Evolutionary conservation across 129 eudicot species (phyloP).

Genomic region (Tagetes erecta): DNA sequence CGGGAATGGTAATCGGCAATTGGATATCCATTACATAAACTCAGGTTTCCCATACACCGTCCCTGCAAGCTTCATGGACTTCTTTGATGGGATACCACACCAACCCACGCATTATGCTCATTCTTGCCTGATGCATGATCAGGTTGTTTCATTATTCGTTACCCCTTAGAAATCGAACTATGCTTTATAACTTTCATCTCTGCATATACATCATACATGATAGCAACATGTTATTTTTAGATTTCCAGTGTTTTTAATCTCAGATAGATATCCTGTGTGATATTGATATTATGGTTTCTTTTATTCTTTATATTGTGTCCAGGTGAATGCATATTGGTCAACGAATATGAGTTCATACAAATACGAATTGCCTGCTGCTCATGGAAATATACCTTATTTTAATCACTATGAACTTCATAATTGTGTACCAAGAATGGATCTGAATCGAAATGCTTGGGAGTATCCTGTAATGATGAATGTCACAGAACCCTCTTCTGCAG

Average conservation of each 20-base stretch:
- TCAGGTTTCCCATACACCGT: slow-evolving; percentile 58
- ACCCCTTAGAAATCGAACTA: slow-evolving; percentile 6
- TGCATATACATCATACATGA: neutral
- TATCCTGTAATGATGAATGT: slow-evolving; percentile 57
- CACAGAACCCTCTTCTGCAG: slow-evolving; percentile 51
- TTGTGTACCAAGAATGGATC: slow-evolving; percentile 55
- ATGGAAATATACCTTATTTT: slow-evolving; percentile 59
- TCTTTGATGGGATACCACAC: slow-evolving; percentile 59
- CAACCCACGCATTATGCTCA: slow-evolving; percentile 54
- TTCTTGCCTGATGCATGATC: slow-evolving; percentile 52
- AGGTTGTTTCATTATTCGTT: slow-evolving; percentile 33
- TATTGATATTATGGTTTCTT: neutral
- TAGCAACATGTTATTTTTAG: neutral
- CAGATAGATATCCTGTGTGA: slow-evolving; percentile 7
- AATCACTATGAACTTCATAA: slow-evolving; percentile 53
- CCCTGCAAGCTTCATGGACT: slow-evolving; percentile 56
- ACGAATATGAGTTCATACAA: slow-evolving; percentile 77
- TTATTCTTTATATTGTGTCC: slow-evolving; percentile 20
- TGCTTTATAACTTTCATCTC: neutral
- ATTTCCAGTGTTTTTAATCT: neutral
- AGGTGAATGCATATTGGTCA: slow-evolving; percentile 76
- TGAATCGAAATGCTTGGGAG: slow-evolving; percentile 69
- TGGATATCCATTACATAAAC: slow-evolving; percentile 62
- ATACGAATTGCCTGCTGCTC: slow-evolving; percentile 57
- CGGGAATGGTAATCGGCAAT: slow-evolving; percentile 49